Conservation (phyloP, 495 filamentous ascomycete species). For the Aspergillus hancockii region DNA sequence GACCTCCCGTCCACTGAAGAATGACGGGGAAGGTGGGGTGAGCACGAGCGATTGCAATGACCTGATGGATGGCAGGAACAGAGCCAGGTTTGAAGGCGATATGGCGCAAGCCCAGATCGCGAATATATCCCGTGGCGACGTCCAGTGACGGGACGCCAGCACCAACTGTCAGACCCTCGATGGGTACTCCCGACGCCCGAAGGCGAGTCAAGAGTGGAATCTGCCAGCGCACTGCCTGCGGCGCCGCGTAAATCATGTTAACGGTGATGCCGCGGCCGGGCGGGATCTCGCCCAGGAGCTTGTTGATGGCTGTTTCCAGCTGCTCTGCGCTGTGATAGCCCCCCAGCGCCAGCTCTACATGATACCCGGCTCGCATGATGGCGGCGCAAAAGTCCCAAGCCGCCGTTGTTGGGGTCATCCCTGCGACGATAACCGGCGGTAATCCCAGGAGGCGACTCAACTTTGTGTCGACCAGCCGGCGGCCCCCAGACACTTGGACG, state of each 20-base stretch:
- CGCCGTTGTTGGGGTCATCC: slow-evolving; percentile 45
- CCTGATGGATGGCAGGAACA: slow-evolving; percentile 44
- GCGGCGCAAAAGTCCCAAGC: slow-evolving; percentile 40
- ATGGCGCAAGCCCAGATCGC: slow-evolving; percentile 46
- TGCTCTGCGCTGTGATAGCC: slow-evolving; percentile 30
- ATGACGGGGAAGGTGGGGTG: slow-evolving; percentile 49
- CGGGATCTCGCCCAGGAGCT: slow-evolving; percentile 27
- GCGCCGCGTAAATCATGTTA: slow-evolving; percentile 43
- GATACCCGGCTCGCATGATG: slow-evolving; percentile 42
- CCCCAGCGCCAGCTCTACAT: slow-evolving; percentile 40
- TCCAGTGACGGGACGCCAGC: slow-evolving; percentile 53
- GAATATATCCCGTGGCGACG: slow-evolving; percentile 47
- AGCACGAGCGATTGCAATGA: slow-evolving; percentile 47
- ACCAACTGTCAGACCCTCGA: slow-evolving; percentile 47
- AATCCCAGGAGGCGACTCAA: slow-evolving; percentile 36
- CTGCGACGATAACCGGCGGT: slow-evolving; percentile 44
- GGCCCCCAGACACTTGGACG: slow-evolving; percentile 9
- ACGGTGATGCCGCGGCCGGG: slow-evolving; percentile 36
- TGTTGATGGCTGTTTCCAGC: slow-evolving; percentile 33
- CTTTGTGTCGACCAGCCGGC: slow-evolving; percentile 31
- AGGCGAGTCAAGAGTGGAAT: slow-evolving; percentile 31
- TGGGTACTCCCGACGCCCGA: slow-evolving; percentile 26
- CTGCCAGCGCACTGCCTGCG: slow-evolving; percentile 38
- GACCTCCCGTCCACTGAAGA: slow-evolving; percentile 54
- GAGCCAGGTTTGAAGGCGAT: slow-evolving; percentile 54